Evolutionary conservation across 164 flowering plant species (phyloP).

Genomic region (Nymphaea colorata): DNA sequence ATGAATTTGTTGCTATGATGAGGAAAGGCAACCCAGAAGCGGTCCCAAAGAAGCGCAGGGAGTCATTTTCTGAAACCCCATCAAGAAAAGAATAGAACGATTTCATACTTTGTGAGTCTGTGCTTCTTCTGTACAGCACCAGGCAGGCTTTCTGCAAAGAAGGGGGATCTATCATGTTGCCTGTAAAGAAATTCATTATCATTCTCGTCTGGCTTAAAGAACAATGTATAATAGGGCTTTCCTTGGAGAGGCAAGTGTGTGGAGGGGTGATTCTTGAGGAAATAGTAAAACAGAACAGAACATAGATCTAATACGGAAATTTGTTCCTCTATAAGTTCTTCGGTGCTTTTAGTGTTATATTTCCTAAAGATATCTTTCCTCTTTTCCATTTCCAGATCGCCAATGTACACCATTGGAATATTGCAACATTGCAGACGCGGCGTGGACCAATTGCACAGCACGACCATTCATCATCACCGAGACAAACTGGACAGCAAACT

Average conservation of each 20-base stretch:
- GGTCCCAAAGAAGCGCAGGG: conserved; percentile 62
- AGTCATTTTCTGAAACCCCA: conserved; percentile 11
- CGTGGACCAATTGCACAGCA: too few relatives aligned
- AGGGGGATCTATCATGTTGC: not conserved
- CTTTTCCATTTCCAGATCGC: too few relatives aligned
- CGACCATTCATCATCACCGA: too few relatives aligned
- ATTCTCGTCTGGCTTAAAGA: not conserved
- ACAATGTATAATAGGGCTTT: not conserved
- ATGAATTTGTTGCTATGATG: conserved; percentile 89
- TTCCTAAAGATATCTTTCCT: too few relatives aligned
- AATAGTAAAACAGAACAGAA: too few relatives aligned
- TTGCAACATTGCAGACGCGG: too few relatives aligned
- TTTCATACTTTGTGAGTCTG: not conserved
- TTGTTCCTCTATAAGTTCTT: too few relatives aligned
- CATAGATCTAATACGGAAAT: too few relatives aligned
- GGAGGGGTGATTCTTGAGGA: not conserved
- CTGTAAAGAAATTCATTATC: not conserved
- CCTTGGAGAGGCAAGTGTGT: not conserved
- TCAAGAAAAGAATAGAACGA: not conserved
- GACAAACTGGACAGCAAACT: too few relatives aligned
- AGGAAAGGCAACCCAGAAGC: conserved; percentile 72
- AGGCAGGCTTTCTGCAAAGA: not conserved
- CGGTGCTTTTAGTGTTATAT: too few relatives aligned
- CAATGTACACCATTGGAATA: too few relatives aligned
- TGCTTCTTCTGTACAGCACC: not conserved